These are phyloP conservation scores for Metschnikowia dekortorum DNA, from an alignment of 805 yeast species.

Conservation along the genomic window DNA sequence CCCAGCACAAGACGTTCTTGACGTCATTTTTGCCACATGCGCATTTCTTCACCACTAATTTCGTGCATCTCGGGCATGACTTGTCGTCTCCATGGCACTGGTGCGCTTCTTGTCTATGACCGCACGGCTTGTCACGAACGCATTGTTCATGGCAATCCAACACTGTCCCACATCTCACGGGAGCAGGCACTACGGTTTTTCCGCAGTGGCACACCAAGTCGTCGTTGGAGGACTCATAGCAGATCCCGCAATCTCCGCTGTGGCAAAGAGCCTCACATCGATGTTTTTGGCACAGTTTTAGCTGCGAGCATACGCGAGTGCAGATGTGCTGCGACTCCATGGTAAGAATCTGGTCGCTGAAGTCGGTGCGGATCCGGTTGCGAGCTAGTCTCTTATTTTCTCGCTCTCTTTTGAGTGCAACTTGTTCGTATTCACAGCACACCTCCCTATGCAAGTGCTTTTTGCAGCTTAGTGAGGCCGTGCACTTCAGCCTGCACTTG, in stretches of 20 bases:
- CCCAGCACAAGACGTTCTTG: constrained; percentile 66
- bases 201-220: constrained; percentile 83
- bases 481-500: constrained; percentile 65
- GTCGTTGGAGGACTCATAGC: constrained; percentile 74
- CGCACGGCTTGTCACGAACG: constrained; percentile 55
- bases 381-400: constrained; percentile 47
- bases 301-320: constrained; percentile 57
- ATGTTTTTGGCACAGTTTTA: constrained; percentile 60
- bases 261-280: constrained; percentile 70
- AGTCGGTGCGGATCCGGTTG: constrained; percentile 35
- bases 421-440: constrained; percentile 68
- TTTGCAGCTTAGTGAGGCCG: constrained; percentile 70
- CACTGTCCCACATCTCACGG: constrained; percentile 77
- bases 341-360: constrained; percentile 47
- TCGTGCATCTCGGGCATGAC: constrained; percentile 75
- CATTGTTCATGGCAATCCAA: constrained; percentile 66
- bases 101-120: constrained; percentile 68
- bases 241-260: constrained; percentile 73
- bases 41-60: constrained; percentile 50
- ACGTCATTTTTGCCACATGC: constrained; percentile 56
- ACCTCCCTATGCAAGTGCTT: constrained; percentile 66
- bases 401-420: constrained; percentile 56
- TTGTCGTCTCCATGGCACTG: constrained; percentile 65
- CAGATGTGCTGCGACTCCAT: constrained; percentile 77
- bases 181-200: constrained; percentile 69